Evolutionary conservation across 306 rosid species (phyloP), one percentile per base, ranked within the genome.

Genomic region (Pyrus communis): DNA sequence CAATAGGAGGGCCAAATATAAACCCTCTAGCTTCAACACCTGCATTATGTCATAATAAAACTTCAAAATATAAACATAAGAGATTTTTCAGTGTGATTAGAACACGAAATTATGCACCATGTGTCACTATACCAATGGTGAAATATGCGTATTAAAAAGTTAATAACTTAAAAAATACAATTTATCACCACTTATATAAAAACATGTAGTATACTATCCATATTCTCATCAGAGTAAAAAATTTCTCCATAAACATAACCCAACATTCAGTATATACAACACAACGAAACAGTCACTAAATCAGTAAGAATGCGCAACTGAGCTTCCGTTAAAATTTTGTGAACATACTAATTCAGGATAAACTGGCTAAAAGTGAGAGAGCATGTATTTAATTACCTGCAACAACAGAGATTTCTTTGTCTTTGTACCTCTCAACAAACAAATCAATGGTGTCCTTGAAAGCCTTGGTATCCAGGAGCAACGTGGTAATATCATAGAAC

Each of bases 11-110:
- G 45, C 99, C 99, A 89, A 96, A 96, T 77, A 96, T 96, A 78
- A 96, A 96, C 15, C 99, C 99, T 70, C 99, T 92, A 54, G 99
- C 99, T 87, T 96, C 99, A 62, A 96, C 55, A 17, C 99, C 99
- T 96, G 78, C 78, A 70, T 74, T 73, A 43, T 18, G 81, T 30
- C 33, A 78, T 42, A 71, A 70, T 52, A 51, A 40, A 70, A 40
- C 51, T 61, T 70, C 15, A 85, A 19, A 73, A 21, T 19, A 49
- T 4, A 49, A 45, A 25, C 25, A 46, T 57, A 2, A 38, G 10
- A 38, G 40, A 6, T 35, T 35, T 35, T 35, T 7, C 0, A 35
- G 10, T 1, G 10, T 38, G 0, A 38, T 2, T 7, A 2, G 2
- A 35, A 35, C 8, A 35, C 38, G 0, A 1, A 0, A 0, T 35